Base-by-base conservation (phyloP, 73 alveolate genomes). In the Symbiodinium pilosum region DNA sequence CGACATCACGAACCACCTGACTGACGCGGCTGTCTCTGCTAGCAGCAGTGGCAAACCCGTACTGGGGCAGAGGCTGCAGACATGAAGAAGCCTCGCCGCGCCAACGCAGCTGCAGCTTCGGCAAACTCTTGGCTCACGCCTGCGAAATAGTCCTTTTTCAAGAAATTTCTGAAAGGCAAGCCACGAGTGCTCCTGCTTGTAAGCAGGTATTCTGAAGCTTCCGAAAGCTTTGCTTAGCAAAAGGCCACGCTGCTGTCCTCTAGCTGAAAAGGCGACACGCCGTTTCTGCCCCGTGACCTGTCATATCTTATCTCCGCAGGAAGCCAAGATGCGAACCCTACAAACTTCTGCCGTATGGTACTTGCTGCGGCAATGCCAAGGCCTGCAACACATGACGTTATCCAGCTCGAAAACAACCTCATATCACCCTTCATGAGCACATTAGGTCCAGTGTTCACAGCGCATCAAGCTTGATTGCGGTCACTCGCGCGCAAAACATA, bases 301-400 rank as follows among this genome's bases (percentile, higher is more conserved):
- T 39, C n/a, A n/a, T n/a, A n/a, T n/a, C n/a, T n/a, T n/a, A n/a
- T n/a, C n/a, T n/a, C n/a, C n/a, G n/a, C n/a, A n/a, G n/a, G n/a
- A n/a, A n/a, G n/a, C n/a, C n/a, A n/a, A n/a, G n/a, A n/a, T n/a
- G n/a, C n/a, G n/a, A n/a, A n/a, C n/a, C n/a, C n/a, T n/a, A n/a
- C n/a, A n/a, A n/a, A n/a, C n/a, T n/a, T n/a, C n/a, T n/a, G n/a
- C n/a, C n/a, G n/a, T n/a, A n/a, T n/a, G n/a, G n/a, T n/a, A n/a
- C n/a, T n/a, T n/a, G n/a, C n/a, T n/a, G n/a, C n/a, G n/a, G n/a
- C n/a, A n/a, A n/a, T n/a, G 41, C 20, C 87, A 38, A 3, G 26
- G 86, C 95, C 95, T 88, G 95, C 87, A 88, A 40, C 95, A 88
- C 95, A 88, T 88, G 51, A 88, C 95, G 51, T 88, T 56, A 39